Evolutionary conservation across 768 basidiomycete genomes (phyloP).

Genomic region (Suillus paluster): DNA sequence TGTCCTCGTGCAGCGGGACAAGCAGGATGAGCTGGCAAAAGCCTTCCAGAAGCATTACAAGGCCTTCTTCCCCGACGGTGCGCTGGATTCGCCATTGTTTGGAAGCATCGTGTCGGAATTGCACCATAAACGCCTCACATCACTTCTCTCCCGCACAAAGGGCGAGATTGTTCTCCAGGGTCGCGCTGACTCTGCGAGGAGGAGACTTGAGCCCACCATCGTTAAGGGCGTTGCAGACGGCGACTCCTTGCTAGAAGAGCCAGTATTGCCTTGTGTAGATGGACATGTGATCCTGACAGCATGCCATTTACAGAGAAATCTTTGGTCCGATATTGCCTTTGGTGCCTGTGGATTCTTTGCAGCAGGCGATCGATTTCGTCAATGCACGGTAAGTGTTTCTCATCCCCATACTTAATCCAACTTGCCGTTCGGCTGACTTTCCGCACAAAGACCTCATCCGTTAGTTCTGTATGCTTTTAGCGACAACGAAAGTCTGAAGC

Average conservation of each 20-base stretch:
- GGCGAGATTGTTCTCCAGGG: constrained; percentile 54
- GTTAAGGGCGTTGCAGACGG: constrained; percentile 54
- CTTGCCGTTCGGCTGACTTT: constrained; percentile 1
- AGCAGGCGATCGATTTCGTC: constrained; percentile 60
- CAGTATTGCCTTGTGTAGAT: constrained; percentile 20
- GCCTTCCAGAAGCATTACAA: constrained; percentile 47
- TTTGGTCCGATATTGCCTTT: constrained; percentile 77
- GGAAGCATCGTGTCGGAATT: constrained; percentile 55
- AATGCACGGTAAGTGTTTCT: constrained; percentile 50
- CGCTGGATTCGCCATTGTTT: constrained; percentile 47
- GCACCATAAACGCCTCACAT: constrained; percentile 60
- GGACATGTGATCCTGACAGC: neutral
- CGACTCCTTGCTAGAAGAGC: constrained; percentile 69
- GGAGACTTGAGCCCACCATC: constrained; percentile 63
- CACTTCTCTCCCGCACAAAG: constrained; percentile 55
- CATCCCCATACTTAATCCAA: neutral
- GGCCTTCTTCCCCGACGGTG: constrained; percentile 58
- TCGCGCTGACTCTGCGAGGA: constrained; percentile 39
- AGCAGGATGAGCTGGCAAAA: constrained; percentile 51
- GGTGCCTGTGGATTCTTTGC: constrained; percentile 55
- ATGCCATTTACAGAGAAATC: constrained; percentile 54
- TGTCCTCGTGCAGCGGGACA: constrained; percentile 42
- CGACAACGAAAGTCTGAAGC: constrained; percentile 45
- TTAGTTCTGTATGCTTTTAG: constrained; percentile 71
- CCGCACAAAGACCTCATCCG: constrained; percentile 51